Base-by-base conservation (phyloP, 768 basidiomycete species). In the Sporobolomyces roseus region DNA sequence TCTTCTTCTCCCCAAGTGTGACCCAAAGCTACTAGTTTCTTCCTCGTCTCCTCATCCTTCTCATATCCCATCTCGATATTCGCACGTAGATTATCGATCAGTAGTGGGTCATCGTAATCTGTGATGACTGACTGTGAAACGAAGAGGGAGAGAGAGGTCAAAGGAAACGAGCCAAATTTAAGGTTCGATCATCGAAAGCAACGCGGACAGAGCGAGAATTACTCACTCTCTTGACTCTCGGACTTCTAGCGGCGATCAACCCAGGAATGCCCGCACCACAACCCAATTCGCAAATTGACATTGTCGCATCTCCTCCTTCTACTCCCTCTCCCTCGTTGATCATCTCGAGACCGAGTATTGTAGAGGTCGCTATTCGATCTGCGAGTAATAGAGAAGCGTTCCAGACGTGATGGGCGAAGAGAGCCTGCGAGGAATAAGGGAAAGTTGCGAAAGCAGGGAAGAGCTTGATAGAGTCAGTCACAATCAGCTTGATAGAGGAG, bases 1-100 rank as follows among this genome's bases (percentile, higher is more conserved):
- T 25, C 12, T 14, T 36, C 14, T 1, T 70, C 68, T 25, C 63
- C 68, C 68, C 68, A 70, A 3, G 60, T 50, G n/a, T 70, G 68
- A 0, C 68, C 68, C 4, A 52, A 1, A 0, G 64, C 68, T 3
- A 10, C 7, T 10, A 62, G 5, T 2, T 64, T 49, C 2, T 46
- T 6, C 16, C 46, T 49, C 4, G 13, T 21, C 0, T 19, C 21
- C 19, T 56, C 41, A 1, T 32, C 41, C 23, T 67, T 27, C 19
- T 32, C 21, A 35, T 53, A 48, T 1, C 50, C 68, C 23, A 69
- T 32, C 12, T 36, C 0, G 27, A 65, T 50, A 29, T 65, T 70
- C 1, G 2, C 2, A 1, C n/a, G 19, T 4, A 70, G 53, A 48
- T 70, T 70, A 16, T 53, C 35, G 25, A 65, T 36, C 23, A 71